Conservation (phyloP, 2,329 filamentous ascomycete species). For the Cladobotryum protrusum region DNA sequence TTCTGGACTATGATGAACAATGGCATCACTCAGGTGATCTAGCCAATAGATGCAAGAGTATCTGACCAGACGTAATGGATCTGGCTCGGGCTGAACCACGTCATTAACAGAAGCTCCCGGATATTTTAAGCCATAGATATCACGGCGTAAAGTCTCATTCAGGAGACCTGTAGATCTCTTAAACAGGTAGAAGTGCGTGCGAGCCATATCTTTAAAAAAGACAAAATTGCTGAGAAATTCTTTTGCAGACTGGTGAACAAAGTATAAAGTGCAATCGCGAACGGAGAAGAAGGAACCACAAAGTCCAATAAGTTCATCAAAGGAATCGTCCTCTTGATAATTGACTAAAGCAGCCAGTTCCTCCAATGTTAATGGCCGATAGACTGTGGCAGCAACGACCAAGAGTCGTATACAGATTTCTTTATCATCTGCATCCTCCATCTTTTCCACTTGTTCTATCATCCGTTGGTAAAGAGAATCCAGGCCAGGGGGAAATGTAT, state of each 20-base stretch:
- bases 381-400: constrained; percentile 20
- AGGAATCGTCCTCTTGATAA: constrained; percentile 8
- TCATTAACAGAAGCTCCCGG: constrained; percentile 5
- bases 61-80: constrained; percentile 5
- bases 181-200: background rate
- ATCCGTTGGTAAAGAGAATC: constrained; percentile 32
- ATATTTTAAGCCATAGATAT: constrained; percentile 22
- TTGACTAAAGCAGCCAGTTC: constrained; percentile 23
- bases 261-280: constrained; percentile 22
- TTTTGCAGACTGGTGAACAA: constrained; percentile 39
- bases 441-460: constrained; percentile 26
- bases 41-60: constrained; percentile 20
- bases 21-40: constrained; percentile 11
- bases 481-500: constrained; percentile 28
- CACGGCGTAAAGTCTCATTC: constrained; percentile 1
- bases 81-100: constrained; percentile 3
- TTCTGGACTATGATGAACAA: background rate
- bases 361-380: constrained; percentile 29
- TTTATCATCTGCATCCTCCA: constrained; percentile 18
- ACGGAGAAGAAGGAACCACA: constrained; percentile 37
- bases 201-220: constrained; percentile 21
- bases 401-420: constrained; percentile 31
- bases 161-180: background rate
- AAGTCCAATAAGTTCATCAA: constrained; percentile 22
- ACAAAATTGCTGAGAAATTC: constrained; percentile 31